phyloP scores from a whole-genome alignment of 164 flowering plant species.

The Sextonia rubra region DNA sequence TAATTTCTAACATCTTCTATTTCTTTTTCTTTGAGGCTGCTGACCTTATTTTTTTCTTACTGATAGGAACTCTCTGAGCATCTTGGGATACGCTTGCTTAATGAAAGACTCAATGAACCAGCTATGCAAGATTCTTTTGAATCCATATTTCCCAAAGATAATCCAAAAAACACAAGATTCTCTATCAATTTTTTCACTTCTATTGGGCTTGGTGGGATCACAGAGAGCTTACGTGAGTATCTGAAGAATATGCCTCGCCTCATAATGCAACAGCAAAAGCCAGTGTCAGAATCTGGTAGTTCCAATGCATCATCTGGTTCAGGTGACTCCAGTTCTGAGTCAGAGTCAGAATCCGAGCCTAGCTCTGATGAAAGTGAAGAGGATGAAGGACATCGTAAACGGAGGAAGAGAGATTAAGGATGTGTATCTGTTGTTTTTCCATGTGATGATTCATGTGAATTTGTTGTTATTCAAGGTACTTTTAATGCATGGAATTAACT shows the following conservation, averaged over 20 bases:
- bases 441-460: no score
- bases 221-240: slow-evolving; percentile 82
- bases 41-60: neutral
- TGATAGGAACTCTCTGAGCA: slow-evolving; percentile 87
- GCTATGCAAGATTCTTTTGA: slow-evolving; percentile 77
- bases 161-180: slow-evolving; percentile 85
- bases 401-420: slow-evolving; percentile 25
- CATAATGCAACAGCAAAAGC: slow-evolving; percentile 83
- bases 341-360: slow-evolving; percentile 22
- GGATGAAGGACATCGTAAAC: slow-evolving; percentile 29
- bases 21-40: neutral
- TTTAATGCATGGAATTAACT: no score
- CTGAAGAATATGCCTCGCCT: slow-evolving; percentile 88
- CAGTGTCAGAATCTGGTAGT: slow-evolving; percentile 42
- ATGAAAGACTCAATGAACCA: slow-evolving; percentile 77
- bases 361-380: slow-evolving; percentile 35
- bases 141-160: slow-evolving; percentile 86
- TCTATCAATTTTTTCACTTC: slow-evolving; percentile 93
- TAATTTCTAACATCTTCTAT: neutral
- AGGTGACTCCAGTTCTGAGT: slow-evolving; percentile 34
- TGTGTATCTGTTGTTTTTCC: neutral
- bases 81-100: slow-evolving; percentile 73
- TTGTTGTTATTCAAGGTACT: no score
- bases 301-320: slow-evolving; percentile 27
- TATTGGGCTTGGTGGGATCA: slow-evolving; percentile 91